These are phyloP conservation scores for Fraxinus pennsylvanica DNA, from an alignment of 257 asterid genomes.

Conservation along the genomic window DNA sequence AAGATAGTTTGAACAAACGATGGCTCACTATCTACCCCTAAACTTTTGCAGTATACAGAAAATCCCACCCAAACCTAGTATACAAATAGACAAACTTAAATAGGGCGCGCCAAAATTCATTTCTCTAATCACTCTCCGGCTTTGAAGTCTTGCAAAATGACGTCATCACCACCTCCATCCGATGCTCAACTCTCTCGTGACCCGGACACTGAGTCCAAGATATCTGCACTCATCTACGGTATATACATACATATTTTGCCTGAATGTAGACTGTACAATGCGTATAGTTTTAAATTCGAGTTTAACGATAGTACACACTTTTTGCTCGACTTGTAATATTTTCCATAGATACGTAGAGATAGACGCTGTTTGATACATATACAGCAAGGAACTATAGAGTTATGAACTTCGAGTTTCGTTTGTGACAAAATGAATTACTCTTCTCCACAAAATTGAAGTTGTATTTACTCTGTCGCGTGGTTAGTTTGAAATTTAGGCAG, in stretches of 20 bases:
- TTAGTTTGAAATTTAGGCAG: neutral
- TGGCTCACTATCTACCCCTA: too few species aligned
- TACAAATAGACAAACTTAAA: neutral
- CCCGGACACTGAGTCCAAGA: conserved; percentile 56
- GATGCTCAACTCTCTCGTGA: conserved; percentile 39
- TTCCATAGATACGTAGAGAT: neutral
- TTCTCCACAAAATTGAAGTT: neutral
- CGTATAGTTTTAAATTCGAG: neutral
- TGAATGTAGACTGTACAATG: neutral
- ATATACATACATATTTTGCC: conserved; percentile 14
- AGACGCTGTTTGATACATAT: neutral
- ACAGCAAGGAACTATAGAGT: neutral
- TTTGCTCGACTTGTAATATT: conserved; percentile 13
- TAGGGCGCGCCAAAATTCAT: conserved; percentile 27
- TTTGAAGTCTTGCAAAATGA: conserved; percentile 31
- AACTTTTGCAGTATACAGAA: too few species aligned
- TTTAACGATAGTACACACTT: conserved; percentile 5
- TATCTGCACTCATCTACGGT: conserved; percentile 70
- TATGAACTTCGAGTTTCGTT: conserved; percentile 8
- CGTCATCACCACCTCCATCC: conserved; percentile 48
- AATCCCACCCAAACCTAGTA: too few species aligned
- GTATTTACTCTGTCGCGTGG: neutral
- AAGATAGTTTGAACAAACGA: too few species aligned
- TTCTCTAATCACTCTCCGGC: conserved; percentile 5
- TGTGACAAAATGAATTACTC: neutral